Evolutionary conservation across 2,329 filamentous ascomycete genomes (phyloP).

Genomic region (Fusarium neocosmosporiellum): DNA sequence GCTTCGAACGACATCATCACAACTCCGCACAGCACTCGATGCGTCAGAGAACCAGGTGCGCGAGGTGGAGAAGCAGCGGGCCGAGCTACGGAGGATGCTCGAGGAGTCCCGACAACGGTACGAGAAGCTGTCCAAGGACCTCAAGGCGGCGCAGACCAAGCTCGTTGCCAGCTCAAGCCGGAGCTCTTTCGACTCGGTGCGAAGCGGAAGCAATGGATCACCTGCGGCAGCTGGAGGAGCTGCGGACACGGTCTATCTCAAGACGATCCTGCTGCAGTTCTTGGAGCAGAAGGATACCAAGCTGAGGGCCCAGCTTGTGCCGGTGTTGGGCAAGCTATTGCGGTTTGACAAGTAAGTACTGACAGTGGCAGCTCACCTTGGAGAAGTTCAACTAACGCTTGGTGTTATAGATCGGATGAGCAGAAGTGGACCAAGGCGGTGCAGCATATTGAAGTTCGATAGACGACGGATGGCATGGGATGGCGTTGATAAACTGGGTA

Average conservation of each 20-base stretch:
- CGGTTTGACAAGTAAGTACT: slow-evolving; percentile 77
- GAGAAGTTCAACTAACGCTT: neutral
- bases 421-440: slow-evolving; percentile 89
- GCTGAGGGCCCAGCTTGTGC: slow-evolving; percentile 79
- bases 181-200: slow-evolving; percentile 52
- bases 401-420: slow-evolving; percentile 69
- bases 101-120: slow-evolving; percentile 82
- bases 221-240: slow-evolving; percentile 37
- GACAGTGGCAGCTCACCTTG: neutral
- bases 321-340: slow-evolving; percentile 80
- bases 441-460: slow-evolving; percentile 58
- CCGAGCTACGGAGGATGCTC: slow-evolving; percentile 78
- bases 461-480: slow-evolving; percentile 18
- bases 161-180: slow-evolving; percentile 59
- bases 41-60: slow-evolving; percentile 86
- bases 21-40: slow-evolving; percentile 83
- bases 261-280: slow-evolving; percentile 85
- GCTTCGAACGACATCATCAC: slow-evolving; percentile 79
- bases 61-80: slow-evolving; percentile 85
- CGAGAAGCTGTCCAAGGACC: slow-evolving; percentile 81
- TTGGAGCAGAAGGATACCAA: slow-evolving; percentile 83
- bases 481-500: slow-evolving; percentile 32
- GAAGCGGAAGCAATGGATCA: slow-evolving; percentile 49
- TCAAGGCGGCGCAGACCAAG: slow-evolving; percentile 64
- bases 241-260: slow-evolving; percentile 74